Base-by-base conservation (phyloP, 768 basidiomycete species). In the Hortiboletus flavorubellus region DNA sequence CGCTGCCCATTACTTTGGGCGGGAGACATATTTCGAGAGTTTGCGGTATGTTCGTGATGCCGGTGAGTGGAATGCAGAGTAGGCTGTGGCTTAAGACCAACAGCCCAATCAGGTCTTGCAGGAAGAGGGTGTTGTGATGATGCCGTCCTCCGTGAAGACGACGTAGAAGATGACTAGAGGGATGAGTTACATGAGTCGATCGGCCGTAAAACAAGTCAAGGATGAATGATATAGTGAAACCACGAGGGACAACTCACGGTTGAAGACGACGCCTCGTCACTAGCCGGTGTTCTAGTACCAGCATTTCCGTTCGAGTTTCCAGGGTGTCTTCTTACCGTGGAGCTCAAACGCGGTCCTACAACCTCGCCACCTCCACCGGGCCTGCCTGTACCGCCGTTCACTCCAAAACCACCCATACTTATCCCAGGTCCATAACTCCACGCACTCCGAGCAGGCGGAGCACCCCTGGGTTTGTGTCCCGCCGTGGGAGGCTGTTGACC, bases 101-200 rank as follows among this genome's bases (percentile, higher is more conserved):
- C 88, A 16, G 91, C 91, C 91, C 92, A 93, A 68, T 93, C 91
- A 39, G 91, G 91, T 54, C 91, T 79, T 3, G 89, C 75, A 4
- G 91, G 91, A 38, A 93, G 77, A 14, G 91, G 91, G 53, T 85
- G 84, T 72, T 91, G 78, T 61, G 89, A 89, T 6, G 86, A 76
- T 1, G 80, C 82, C 7, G 88, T 89, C 59, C 83, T 80, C 38
- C 86, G 80, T 38, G 91, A 92, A 1, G 89, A 90, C 0, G 89
- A 91, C 2, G 84, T 85, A 7, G 86, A 87, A 44, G 89, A 90
- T 31, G 88, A 90, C 88, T 83, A 59, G 38, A 54, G 48, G n/a
- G 75, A 23, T 11, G n/a, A 4, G 33, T 55, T 7, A 5, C 46
- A 51, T 64, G 51, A 64, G 59, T 54, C 43, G 18, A 34, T 45